Percentiles rank a stretch among this genome's conserved stretches.
Conservation (phyloP, 2,329 filamentous ascomycete species). For the Pyrenophora tritici-repentis region DNA sequence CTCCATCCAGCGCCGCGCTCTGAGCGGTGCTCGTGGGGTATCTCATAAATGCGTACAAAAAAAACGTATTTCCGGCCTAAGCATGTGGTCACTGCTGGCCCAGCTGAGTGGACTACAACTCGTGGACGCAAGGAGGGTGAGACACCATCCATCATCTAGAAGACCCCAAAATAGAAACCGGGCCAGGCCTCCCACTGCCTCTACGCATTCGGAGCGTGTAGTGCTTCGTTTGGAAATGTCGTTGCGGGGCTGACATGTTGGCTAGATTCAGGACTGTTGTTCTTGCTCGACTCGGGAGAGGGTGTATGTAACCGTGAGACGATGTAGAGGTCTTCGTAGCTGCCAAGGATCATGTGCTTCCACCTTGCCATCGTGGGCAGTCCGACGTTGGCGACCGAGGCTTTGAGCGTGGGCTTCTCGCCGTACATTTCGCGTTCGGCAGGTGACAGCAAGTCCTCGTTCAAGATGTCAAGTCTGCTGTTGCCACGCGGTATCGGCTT, state of each 20-base stretch:
- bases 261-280: constrained; percentile 46
- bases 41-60: constrained; percentile 19
- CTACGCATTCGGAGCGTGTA: constrained; percentile 25
- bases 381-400: constrained; percentile 54
- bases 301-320: constrained; percentile 49
- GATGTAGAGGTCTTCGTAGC: constrained; percentile 56
- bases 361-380: constrained; percentile 53
- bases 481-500: constrained; percentile 54
- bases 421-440: constrained; percentile 46
- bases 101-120: background rate
- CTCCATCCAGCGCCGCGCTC: constrained; percentile 21
- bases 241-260: constrained; percentile 44
- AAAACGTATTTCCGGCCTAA: constrained; percentile 14
- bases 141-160: background rate
- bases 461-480: constrained; percentile 53
- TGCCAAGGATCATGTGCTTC: constrained; percentile 53
- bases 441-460: constrained; percentile 50
- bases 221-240: constrained; percentile 39
- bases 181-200: background rate
- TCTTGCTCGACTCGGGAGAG: constrained; percentile 44
- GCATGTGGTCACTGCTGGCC: background rate
- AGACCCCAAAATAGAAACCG: background rate
- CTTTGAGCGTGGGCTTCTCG: constrained; percentile 53
- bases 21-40: constrained; percentile 29
- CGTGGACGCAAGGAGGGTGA: background rate